Conservation (phyloP, 2,329 filamentous ascomycete species). For the Pseudogymnoascus sp. region DNA sequence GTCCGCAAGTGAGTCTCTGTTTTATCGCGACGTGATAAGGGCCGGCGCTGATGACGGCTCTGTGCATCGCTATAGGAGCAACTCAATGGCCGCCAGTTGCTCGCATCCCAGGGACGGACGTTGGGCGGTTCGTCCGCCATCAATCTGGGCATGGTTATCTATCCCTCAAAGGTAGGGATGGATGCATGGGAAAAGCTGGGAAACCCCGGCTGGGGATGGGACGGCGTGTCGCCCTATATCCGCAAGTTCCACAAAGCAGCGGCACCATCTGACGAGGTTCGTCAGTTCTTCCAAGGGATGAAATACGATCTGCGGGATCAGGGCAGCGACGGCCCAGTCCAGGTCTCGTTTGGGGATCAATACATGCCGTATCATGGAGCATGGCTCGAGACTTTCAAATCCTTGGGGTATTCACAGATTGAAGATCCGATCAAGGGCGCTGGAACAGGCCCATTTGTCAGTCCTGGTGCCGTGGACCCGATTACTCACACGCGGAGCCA, state of each 20-base stretch:
- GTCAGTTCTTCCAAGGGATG: neutral
- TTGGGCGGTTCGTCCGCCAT: conserved; percentile 32
- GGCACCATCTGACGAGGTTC: conserved; percentile 9
- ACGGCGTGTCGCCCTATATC: conserved; percentile 35
- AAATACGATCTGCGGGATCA: conserved; percentile 10
- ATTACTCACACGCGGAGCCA: conserved; percentile 18
- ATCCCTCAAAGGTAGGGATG: conserved; percentile 25
- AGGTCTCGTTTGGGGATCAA: conserved; percentile 14
- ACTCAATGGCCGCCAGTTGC: conserved; percentile 12
- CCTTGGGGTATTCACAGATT: conserved; percentile 2
- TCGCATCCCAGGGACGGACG: conserved; percentile 21
- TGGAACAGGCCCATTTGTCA: conserved; percentile 28
- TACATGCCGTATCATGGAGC: conserved; percentile 13
- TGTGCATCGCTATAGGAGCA: conserved; percentile 9
- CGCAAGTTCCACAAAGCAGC: conserved; percentile 29
- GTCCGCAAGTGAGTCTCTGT: conserved; percentile 30
- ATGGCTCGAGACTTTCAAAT: conserved; percentile 14
- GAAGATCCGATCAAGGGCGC: conserved; percentile 13
- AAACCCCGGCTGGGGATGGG: conserved; percentile 36
- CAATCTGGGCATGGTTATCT: conserved; percentile 28
- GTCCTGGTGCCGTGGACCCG: conserved; percentile 16
- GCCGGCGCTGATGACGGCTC: neutral
- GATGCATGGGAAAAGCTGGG: conserved; percentile 36
- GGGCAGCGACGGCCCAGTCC: conserved; percentile 15
- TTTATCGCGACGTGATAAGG: conserved; percentile 22